These are phyloP conservation scores for Panaeolus papilionaceus DNA, from an alignment of 768 basidiomycete species.

Conservation along the genomic window DNA sequence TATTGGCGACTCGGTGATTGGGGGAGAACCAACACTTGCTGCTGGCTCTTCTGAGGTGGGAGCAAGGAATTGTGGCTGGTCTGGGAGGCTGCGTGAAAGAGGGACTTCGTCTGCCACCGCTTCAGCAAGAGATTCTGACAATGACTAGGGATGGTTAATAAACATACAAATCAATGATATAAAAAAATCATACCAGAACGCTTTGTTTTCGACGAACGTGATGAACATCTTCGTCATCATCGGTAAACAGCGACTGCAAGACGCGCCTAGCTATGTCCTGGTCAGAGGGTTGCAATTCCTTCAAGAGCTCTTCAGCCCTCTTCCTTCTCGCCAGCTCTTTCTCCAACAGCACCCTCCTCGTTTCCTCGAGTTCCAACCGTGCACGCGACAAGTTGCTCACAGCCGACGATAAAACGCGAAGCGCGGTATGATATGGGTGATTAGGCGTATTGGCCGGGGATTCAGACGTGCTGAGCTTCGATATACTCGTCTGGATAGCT, in stretches of 20 bases:
- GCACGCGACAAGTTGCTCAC: slow-evolving; percentile 61
- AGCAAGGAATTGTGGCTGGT: slow-evolving; percentile 36
- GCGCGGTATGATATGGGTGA: slow-evolving; percentile 69
- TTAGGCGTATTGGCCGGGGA: slow-evolving; percentile 51
- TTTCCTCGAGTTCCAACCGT: slow-evolving; percentile 70
- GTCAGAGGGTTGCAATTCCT: slow-evolving; percentile 65
- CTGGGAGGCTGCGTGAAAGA: slow-evolving; percentile 42
- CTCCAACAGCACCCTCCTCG: slow-evolving; percentile 56
- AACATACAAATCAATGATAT: slow-evolving; percentile 16
- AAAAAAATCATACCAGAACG: slow-evolving; percentile 50
- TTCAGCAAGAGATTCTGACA: slow-evolving; percentile 59
- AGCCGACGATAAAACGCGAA: slow-evolving; percentile 75
- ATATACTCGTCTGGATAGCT: slow-evolving; percentile 68
- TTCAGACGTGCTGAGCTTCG: slow-evolving; percentile 50
- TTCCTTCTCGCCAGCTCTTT: slow-evolving; percentile 60
- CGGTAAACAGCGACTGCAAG: slow-evolving; percentile 68
- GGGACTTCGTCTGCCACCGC: slow-evolving; percentile 57
- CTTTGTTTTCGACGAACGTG: slow-evolving; percentile 64
- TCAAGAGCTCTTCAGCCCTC: slow-evolving; percentile 60
- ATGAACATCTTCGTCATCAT: slow-evolving; percentile 53
- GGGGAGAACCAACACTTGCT: slow-evolving; percentile 23
- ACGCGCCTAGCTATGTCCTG: slow-evolving; percentile 72
- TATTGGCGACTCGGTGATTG: slow-evolving; percentile 19
- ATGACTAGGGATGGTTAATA: slow-evolving; percentile 42
- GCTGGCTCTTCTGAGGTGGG: slow-evolving; percentile 42